A percentile compares a stretch with the other conserved stretches of the same genome.
These are phyloP conservation scores for Salix suchowensis DNA, from an alignment of 345 rosid genomes.

Conservation along the genomic window DNA sequence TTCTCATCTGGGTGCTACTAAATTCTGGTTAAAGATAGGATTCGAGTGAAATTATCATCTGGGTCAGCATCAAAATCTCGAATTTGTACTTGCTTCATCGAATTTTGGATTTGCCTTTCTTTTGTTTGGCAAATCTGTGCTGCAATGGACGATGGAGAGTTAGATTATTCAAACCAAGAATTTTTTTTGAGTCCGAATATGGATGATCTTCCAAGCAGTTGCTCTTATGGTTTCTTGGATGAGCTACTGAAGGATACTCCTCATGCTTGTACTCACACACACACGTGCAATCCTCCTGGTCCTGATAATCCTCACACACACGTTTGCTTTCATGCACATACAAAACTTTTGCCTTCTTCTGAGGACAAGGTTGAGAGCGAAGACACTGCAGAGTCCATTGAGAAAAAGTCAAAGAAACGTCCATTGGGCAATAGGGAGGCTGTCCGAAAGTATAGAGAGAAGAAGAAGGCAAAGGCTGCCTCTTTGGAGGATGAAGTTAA, in stretches of 20 bases:
- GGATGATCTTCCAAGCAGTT: conserved; percentile 56
- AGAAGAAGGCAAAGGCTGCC: conserved; percentile 93
- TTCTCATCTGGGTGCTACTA: conserved; percentile 4
- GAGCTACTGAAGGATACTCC: conserved; percentile 52
- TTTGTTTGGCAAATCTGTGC: not conserved
- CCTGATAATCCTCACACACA: conserved; percentile 85
- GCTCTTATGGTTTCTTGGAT: conserved; percentile 68
- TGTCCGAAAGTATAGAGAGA: conserved; percentile 92
- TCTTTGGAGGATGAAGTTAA: conserved; percentile 85
- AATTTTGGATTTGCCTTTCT: not conserved
- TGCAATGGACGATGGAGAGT: conserved; percentile 87
- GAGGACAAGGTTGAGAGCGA: conserved; percentile 68
- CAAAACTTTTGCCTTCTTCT: conserved; percentile 55
- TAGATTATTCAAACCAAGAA: conserved; percentile 80
- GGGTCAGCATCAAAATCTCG: conserved; percentile 16
- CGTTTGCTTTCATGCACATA: conserved; percentile 89
- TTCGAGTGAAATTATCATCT: conserved; percentile 10
- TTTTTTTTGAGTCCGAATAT: conserved; percentile 48
- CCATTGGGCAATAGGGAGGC: conserved; percentile 84
- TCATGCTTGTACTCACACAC: conserved; percentile 88
- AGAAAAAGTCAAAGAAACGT: conserved; percentile 62
- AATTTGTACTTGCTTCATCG: conserved; percentile 8
- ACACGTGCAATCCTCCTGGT: conserved; percentile 91
- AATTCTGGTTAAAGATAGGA: not conserved
- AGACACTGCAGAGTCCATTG: conserved; percentile 71